Evolutionary conservation across 257 asterid species (phyloP), one percentile per base, ranked within the genome.

Genomic region (Ajuga chamaepitys): DNA sequence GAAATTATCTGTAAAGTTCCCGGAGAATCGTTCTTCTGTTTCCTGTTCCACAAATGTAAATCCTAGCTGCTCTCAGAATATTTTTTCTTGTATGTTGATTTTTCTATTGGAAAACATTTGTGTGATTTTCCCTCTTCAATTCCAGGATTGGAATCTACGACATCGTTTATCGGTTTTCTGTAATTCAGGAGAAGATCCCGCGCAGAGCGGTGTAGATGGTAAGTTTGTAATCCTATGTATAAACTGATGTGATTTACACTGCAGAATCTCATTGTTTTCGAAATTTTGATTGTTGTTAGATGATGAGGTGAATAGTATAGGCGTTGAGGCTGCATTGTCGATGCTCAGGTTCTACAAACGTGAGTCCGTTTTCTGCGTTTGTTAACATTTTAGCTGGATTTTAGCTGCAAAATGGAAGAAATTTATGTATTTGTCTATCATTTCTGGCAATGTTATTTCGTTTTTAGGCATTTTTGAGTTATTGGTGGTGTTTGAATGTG

Each of bases 271-370:
- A 17, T 20, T 5, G 7, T 22, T 42, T 40, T 25, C 5, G 8
- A 28, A 34, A 3, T 57, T 46, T n/a, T 68, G 66, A 25, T 32
- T 58, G 3, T 51, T 60, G 67, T 78, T 86, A 83, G 96, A 85
- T 61, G 72, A 85, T 32, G 94, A 89, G 52, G 87, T 28, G 67
- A 20, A 85, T 66, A 74, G 70, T 79, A 3, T 78, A 48, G 98
- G 96, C 56, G 98, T 89, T 44, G 72, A 75, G 72, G 84, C 94
- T 58, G 98, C 98, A 4, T 74, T 93, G 58, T 66, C 85, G 52
- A 42, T 87, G 85, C 85, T 93, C 45, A 81, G 63, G 34, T 93
- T 93, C 86, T 93, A 89, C 78, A 93, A 89, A 74, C 77, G 98
- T 89, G 76, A 74, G 95, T 75, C 18, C 44, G 11, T 48, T 1